Base-by-base conservation (phyloP, 2,329 filamentous ascomycete genomes). In the Diaporthe helianthi region DNA sequence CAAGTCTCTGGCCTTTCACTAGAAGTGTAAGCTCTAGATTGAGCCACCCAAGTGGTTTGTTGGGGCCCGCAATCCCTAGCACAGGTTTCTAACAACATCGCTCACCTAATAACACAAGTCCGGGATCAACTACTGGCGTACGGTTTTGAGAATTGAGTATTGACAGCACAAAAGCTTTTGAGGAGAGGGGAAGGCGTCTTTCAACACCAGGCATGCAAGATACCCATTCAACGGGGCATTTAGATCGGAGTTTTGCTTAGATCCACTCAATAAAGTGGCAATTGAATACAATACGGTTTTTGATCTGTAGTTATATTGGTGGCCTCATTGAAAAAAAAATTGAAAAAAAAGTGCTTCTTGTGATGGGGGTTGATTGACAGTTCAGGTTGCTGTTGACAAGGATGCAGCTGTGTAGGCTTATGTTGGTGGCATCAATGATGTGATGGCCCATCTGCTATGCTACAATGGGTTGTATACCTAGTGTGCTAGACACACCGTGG, bases 1-100 rank as follows among this genome's bases (percentile, higher is more conserved):
- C 79, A 98, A 97, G 93, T 78, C 87, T 76, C 93, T 99, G 79
- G 94, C 92, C 85, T 92, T 93, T 84, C 98, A 97, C 73, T 66
- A 71, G 72, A 4, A 19, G 36, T 54, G 9, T 17, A 94, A 92
- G 85, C 92, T 93, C 84, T 98, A 97, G 89, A 81, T 75, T 72
- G 65, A 71, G 72, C 5, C 31, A 29, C 46, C 10, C 17, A 51
- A 47, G 36, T 52, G 47, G 22, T 66, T 70, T 52, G 52, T 71
- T n/a, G n/a, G n/a, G n/a, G n/a, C n/a, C n/a, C n/a, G n/a, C n/a
- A n/a, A n/a, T n/a, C n/a, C n/a, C n/a, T n/a, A n/a, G n/a, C n/a
- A n/a, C n/a, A n/a, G 77, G 76, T 78, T 77, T 74, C 78, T 76
- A 78, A 78, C 77, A 78, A 78, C 33, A 36, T 36, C 5, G 31